Base-by-base conservation (phyloP, 805 yeast species). In the Wickerhamomyces hampshirensis region DNA sequence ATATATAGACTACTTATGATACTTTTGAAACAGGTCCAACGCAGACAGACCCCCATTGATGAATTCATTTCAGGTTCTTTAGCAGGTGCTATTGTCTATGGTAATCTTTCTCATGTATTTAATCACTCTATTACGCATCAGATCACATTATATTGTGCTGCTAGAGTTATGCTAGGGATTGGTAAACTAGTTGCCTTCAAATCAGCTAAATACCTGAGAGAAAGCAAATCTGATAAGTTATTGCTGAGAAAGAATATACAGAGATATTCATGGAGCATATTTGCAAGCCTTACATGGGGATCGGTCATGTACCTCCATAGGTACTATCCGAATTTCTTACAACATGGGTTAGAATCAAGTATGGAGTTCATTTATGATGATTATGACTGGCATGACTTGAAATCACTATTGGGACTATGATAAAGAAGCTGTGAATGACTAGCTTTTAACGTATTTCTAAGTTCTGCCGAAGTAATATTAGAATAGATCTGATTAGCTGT, bases 331-430 rank as follows among this genome's bases (percentile, higher is more conserved):
- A 69, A 69, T 26, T 69, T 71, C 45, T 63, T 84, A 30, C 91
- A 83, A 51, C 68, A 71, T 33, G 72, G 84, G 2, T 62, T 84
- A 66, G 69, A 81, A 43, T 73, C 73, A 42, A 74, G 84, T 35
- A 75, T 84, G 84, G 77, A 77, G 36, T 84, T 77, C 54, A 73
- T 84, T 24, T 84, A 84, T 48, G 79, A 80, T 29, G 85, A 71
- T 51, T 66, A 70, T 39, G 54, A 56, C 23, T 77, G 81, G 82
- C 40, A 47, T 24, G 62, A 65, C 19, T 63, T 73, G 68, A 55
- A 60, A 39, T 69, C 69, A 3, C 63, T 71, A 35, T 47, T 74
- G 16, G 74, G 73, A 37, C 24, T 21, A 21, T 21, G 24, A 11
- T 21, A 11, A 21, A 8, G 24, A 21, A 8, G 24, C 4, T 16